These are phyloP conservation scores for Colletotrichum gigasporum DNA, from an alignment of 2,329 filamentous ascomycete species.

Conservation along the genomic window DNA sequence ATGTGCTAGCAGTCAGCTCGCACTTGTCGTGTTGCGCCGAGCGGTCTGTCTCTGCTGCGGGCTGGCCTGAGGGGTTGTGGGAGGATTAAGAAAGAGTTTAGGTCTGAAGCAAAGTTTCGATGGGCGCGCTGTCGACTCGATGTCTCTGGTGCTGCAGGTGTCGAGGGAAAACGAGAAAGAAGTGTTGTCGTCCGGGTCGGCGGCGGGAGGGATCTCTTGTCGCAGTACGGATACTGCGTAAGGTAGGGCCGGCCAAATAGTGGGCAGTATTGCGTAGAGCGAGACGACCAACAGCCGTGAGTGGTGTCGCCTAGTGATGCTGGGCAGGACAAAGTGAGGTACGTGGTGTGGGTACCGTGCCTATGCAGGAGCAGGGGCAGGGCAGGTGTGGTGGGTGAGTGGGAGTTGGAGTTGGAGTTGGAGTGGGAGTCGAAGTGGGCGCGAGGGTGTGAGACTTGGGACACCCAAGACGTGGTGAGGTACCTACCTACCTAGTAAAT, in stretches of 20 bases:
- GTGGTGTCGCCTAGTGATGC: conserved; percentile 24
- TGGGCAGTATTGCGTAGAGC: conserved; percentile 25
- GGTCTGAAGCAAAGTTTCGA: conserved; percentile 16
- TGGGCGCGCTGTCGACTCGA: conserved; percentile 5
- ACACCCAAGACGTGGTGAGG: not conserved
- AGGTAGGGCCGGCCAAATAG: conserved; percentile 25
- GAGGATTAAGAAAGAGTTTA: not conserved
- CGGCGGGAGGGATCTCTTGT: conserved; percentile 30
- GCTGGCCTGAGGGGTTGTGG: not conserved
- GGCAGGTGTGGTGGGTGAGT: conserved; percentile 17
- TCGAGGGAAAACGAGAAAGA: conserved; percentile 15
- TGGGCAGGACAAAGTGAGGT: not conserved
- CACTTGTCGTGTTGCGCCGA: not conserved
- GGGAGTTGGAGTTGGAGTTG: conserved; percentile 23
- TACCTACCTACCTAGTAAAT: not conserved
- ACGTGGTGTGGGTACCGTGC: conserved; percentile 18
- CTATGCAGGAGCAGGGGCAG: conserved; percentile 19
- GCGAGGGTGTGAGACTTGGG: not conserved
- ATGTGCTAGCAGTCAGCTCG: no score
- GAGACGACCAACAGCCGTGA: conserved; percentile 4
- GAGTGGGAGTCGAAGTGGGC: conserved; percentile 26
- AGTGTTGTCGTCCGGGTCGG: conserved; percentile 12
- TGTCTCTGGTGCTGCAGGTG: conserved; percentile 9
- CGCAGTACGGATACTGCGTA: no score
- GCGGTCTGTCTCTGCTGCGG: not conserved